A percentile compares a stretch with the other conserved stretches of the same genome.
These are phyloP conservation scores for Botryosphaeria agaves DNA, from an alignment of 2,329 filamentous ascomycete genomes.

Conservation along the genomic window DNA sequence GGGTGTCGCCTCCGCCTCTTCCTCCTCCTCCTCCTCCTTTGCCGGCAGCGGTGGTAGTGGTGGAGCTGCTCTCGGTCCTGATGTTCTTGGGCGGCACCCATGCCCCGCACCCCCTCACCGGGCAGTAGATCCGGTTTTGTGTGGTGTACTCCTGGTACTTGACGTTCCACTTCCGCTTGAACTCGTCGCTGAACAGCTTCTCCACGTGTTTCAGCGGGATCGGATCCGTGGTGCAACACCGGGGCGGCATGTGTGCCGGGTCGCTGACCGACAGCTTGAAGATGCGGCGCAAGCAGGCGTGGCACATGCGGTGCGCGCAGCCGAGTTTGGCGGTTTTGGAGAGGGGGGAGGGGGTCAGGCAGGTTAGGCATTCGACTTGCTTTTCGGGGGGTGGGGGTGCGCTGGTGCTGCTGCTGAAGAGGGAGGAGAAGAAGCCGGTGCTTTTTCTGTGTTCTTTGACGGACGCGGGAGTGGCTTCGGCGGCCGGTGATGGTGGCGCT, in stretches of 20 bases:
- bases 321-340: constrained; percentile 50
- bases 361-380: constrained; percentile 49
- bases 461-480: too few species aligned
- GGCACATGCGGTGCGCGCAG: constrained; percentile 71
- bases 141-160: constrained; percentile 65
- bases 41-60: constrained; percentile 28
- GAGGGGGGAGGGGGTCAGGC: constrained; percentile 49
- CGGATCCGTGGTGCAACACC: constrained; percentile 56
- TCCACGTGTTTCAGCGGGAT: constrained; percentile 67
- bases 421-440: neutral
- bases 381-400: constrained; percentile 2
- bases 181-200: constrained; percentile 50
- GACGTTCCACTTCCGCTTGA: constrained; percentile 66
- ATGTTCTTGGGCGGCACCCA: constrained; percentile 64
- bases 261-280: constrained; percentile 65
- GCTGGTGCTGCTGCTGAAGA: constrained; percentile 1
- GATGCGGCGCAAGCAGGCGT: constrained; percentile 52
- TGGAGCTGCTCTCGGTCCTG: constrained; percentile 28
- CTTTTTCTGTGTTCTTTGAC: constrained; percentile 1
- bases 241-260: constrained; percentile 68
- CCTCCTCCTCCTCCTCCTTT: too few species aligned
- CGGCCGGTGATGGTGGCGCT: neutral
- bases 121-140: constrained; percentile 62
- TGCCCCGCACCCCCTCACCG: constrained; percentile 52
- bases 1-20: too few species aligned